Base-by-base conservation (phyloP, 768 basidiomycete species). In the Phylloporus rhodoxanthus region DNA sequence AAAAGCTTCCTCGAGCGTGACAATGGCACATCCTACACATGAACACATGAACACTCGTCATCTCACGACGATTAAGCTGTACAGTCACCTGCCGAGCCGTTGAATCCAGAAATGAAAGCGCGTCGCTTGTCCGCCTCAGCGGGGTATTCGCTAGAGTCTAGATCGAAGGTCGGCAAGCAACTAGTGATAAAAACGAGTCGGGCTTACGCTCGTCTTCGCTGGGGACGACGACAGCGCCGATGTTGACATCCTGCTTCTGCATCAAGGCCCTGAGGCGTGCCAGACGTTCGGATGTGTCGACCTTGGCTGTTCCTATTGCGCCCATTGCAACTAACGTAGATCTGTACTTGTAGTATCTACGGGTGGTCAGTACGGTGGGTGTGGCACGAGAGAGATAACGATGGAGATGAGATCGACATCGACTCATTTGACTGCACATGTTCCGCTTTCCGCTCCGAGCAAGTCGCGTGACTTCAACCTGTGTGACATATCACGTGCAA, bases 31-130 rank as follows among this genome's bases (percentile, higher is more conserved):
- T 39, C 90, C 88, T 85, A 56, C 19, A 26, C 5, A 50, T 39
- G n/a, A 20, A 20, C 7, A 20, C n/a, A 45, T 60, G 45, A 63
- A 52, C 8, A 15, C 26, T 9, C 3, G 33, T 33, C 10, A 17
- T 28, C 15, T 32, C 26, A 20, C 20, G 9, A 30, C 15, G 19
- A 23, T 50, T 33, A 46, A 36, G 19, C 2, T 23, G 7, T 33
- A 29, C 44, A 61, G 71, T 58, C 54, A 81, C 93, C 93, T 60
- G 95, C 94, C 33, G 91, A 95, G 21, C 96, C 96, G 50, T 79
- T 90, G 71, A 97, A 99, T 10, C 90, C 90, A 28, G 91, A 93
- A 56, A 99, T 90, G 70, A 81, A 98, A 0, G 80, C 87, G 21
- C 95, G 78, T 49, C 92, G 75, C 50, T 85, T 74, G 70, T 97